A percentile compares a stretch with the other conserved stretches of the same genome.
Conservation (phyloP, 176 grass and related monocot genomes). For the Avena insularis region DNA sequence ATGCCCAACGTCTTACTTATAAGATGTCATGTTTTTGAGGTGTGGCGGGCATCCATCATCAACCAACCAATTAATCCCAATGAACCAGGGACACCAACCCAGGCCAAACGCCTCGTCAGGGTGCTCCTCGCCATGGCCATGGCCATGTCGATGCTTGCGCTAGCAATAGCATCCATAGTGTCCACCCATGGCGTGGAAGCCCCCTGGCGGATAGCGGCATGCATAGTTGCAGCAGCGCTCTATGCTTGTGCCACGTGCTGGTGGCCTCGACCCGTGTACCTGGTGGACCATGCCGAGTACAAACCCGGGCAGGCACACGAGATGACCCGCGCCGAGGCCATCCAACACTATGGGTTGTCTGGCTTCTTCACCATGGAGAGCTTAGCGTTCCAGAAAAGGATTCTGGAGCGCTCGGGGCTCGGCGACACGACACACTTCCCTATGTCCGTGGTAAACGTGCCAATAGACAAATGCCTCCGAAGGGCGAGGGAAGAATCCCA, state of each 20-base stretch:
- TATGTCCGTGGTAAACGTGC: not conserved
- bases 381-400: not conserved
- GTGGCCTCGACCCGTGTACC: not conserved
- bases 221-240: not conserved
- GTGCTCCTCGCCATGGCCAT: not conserved
- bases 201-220: not conserved
- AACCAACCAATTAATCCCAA: not conserved
- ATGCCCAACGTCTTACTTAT: too few species aligned
- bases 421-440: not conserved
- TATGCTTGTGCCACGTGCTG: not conserved
- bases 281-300: not conserved
- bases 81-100: not conserved
- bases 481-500: constrained; percentile 58
- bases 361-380: not conserved
- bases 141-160: not conserved
- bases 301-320: not conserved
- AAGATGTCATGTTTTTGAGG: too few species aligned
- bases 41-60: too few species aligned
- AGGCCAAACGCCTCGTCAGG: not conserved
- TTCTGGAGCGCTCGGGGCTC: not conserved
- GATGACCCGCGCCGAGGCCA: not conserved
- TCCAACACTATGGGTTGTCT: not conserved
- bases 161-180: too few species aligned
- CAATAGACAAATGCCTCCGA: constrained; percentile 11
- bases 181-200: too few species aligned